A percentile compares a stretch with the other conserved stretches of the same genome.
These are phyloP conservation scores for Aspergillus steynii DNA, from an alignment of 495 filamentous ascomycete species.

Conservation along the genomic window DNA sequence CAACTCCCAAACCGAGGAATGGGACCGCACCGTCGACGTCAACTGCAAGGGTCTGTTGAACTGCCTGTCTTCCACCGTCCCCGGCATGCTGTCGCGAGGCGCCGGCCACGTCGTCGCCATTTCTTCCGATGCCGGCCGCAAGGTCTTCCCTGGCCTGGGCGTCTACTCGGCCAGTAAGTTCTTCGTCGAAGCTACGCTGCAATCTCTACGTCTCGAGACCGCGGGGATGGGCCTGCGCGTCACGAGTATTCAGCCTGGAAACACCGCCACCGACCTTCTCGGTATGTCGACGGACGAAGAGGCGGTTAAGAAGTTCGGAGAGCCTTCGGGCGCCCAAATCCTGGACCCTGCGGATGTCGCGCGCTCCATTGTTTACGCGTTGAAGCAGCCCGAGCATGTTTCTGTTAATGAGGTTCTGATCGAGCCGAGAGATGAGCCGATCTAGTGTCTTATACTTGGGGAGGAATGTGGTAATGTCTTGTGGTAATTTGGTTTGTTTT, in stretches of 20 bases:
- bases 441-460: conserved; percentile 32
- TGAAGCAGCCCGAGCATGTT: conserved; percentile 64
- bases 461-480: not conserved
- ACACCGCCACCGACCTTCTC: conserved; percentile 62
- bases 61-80: conserved; percentile 58
- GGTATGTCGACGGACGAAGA: conserved; percentile 66
- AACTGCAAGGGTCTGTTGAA: conserved; percentile 73
- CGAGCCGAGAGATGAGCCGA: conserved; percentile 70
- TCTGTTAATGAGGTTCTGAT: conserved; percentile 72
- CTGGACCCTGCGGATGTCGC: conserved; percentile 64
- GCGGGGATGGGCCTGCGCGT: conserved; percentile 64
- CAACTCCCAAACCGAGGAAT: conserved; percentile 62
- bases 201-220: conserved; percentile 65
- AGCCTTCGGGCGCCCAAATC: conserved; percentile 64
- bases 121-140: conserved; percentile 68
- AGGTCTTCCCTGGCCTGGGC: conserved; percentile 70
- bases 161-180: conserved; percentile 75
- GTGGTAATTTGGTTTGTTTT: not conserved
- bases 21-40: conserved; percentile 69
- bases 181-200: conserved; percentile 71
- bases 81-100: conserved; percentile 61
- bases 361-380: conserved; percentile 61
- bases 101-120: conserved; percentile 66
- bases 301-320: conserved; percentile 68
- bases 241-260: conserved; percentile 66